phyloP scores from a whole-genome alignment of 192 early-diverging fungal genomes.

The Pilaira anomala region DNA sequence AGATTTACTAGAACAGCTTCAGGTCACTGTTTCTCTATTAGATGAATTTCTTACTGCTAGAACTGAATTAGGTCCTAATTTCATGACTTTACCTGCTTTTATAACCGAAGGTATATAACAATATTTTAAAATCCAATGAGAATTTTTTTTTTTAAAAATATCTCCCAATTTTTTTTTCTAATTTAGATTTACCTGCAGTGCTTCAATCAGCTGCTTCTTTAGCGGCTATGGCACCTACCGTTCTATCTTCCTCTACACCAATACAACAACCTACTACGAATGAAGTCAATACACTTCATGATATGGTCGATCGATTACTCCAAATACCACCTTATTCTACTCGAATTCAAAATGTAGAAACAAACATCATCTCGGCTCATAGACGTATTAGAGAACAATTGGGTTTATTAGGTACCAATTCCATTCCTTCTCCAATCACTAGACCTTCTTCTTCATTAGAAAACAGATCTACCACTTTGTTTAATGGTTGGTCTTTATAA shows the following conservation, averaged over 20 bases:
- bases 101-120: constrained; percentile 16
- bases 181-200: constrained; percentile 15
- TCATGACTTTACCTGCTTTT: constrained; percentile 10
- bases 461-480: neutral
- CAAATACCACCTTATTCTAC: constrained; percentile 23
- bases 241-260: neutral
- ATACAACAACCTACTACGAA: neutral
- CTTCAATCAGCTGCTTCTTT: constrained; percentile 11
- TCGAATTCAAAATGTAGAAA: constrained; percentile 14
- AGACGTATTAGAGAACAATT: constrained; percentile 24
- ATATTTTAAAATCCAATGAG: neutral
- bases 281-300: constrained; percentile 1
- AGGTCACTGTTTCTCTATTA: constrained; percentile 19
- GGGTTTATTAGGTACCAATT: constrained; percentile 2
- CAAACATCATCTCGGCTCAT: constrained; percentile 16
- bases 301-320: constrained; percentile 15
- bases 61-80: constrained; percentile 5
- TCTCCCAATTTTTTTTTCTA: neutral
- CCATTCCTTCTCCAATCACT: constrained; percentile 8
- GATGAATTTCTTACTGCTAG: constrained; percentile 23
- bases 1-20: constrained; percentile 18
- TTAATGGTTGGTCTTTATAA: too few species aligned
- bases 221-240: neutral
- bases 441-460: neutral
- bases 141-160: neutral